Conservation (phyloP, 768 basidiomycete species). For the Tulasnella sp. region DNA sequence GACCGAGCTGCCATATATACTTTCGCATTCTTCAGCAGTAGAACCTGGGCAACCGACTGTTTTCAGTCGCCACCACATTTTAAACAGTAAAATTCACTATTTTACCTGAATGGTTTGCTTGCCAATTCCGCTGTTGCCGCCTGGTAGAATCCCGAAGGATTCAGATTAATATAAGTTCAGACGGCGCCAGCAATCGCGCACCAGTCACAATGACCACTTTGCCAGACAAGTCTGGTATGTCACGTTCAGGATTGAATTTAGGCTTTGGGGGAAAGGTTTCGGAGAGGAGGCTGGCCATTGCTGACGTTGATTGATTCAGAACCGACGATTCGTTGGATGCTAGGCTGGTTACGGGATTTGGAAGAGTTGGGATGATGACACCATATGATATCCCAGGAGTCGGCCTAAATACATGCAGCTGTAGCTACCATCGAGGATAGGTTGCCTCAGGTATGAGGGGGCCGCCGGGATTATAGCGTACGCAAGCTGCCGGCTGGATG, state of each 20-base stretch:
- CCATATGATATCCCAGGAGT: background rate
- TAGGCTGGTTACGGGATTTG: background rate
- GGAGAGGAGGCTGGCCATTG: background rate
- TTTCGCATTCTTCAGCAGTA: slow-evolving; percentile 26
- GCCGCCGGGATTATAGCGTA: background rate
- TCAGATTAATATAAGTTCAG: too few species aligned
- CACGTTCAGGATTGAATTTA: background rate
- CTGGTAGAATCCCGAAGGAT: background rate
- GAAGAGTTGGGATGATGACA: background rate
- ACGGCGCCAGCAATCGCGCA: background rate
- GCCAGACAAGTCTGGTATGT: slow-evolving; percentile 24
- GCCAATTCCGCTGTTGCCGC: slow-evolving; percentile 25
- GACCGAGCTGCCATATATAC: slow-evolving; percentile 29
- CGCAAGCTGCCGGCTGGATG: background rate
- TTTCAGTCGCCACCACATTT: background rate
- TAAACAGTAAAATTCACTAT: too few species aligned
- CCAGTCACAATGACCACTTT: slow-evolving; percentile 25
- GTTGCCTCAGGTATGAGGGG: background rate
- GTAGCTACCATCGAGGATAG: background rate
- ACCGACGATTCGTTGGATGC: slow-evolving; percentile 42
- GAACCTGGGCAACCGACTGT: background rate
- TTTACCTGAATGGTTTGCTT: slow-evolving; percentile 17
- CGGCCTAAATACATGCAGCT: background rate
- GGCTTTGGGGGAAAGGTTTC: slow-evolving; percentile 16
- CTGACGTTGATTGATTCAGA: slow-evolving; percentile 67